A percentile compares a stretch with the other conserved stretches of the same genome.
Conservation (phyloP, 2,329 filamentous ascomycete species). For the Ceratocystis destructans region DNA sequence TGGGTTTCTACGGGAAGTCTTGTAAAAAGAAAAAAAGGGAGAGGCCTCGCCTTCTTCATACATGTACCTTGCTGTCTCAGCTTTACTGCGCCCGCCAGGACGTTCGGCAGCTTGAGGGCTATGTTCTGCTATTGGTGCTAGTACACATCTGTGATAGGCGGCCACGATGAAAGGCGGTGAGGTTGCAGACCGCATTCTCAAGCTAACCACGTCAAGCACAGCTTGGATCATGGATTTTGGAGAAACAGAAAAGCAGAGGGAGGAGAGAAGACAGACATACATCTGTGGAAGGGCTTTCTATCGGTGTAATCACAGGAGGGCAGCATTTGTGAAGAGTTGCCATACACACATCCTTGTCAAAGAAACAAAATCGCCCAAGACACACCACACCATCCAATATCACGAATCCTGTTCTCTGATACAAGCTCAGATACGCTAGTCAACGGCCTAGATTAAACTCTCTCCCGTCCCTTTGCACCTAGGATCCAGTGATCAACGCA, state of each 20-base stretch:
- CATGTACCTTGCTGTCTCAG: background rate
- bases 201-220: background rate
- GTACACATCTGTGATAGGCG: background rate
- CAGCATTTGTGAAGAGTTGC: too few species aligned
- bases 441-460: background rate
- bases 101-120: background rate
- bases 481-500: too few species aligned
- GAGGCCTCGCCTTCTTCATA: background rate
- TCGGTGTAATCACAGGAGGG: background rate
- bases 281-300: background rate
- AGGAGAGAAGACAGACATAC: too few species aligned
- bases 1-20: slow-evolving; percentile 1
- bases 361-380: too few species aligned
- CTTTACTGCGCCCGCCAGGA: background rate
- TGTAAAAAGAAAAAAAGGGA: background rate
- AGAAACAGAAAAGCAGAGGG: too few species aligned
- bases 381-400: too few species aligned
- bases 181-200: slow-evolving; percentile 1
- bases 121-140: too few species aligned
- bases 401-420: too few species aligned
- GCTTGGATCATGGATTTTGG: background rate
- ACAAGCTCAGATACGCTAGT: background rate
- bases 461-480: background rate
- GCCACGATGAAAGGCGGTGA: background rate
- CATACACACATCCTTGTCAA: too few species aligned